A percentile compares a stretch with the other conserved stretches of the same genome.
Conservation (phyloP, 2,329 filamentous ascomycete species). For the Pseudogymnoascus sp. region DNA sequence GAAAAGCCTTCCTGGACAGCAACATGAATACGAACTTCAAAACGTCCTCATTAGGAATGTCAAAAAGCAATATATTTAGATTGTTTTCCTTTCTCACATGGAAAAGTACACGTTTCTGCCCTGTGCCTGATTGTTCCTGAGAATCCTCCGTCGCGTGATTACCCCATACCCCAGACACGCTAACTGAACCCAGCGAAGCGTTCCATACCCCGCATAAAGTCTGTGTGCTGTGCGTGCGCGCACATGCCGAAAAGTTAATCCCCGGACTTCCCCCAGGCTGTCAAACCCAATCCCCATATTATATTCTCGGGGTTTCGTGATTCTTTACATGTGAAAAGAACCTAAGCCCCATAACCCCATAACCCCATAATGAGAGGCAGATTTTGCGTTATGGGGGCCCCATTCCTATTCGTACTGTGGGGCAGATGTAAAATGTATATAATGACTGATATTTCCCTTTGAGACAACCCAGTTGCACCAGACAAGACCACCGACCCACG, state of each 20-base stretch:
- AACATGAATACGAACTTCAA: neutral
- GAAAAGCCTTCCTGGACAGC: neutral
- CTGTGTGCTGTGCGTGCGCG: neutral
- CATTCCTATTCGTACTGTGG: neutral
- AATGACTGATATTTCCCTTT: neutral
- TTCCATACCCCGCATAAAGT: neutral
- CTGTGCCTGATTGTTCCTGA: neutral
- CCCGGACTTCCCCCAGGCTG: neutral
- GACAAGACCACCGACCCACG: neutral
- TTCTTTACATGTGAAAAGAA: neutral
- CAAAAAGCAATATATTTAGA: neutral
- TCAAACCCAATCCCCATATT: slow-evolving; percentile 1
- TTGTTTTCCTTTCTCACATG: neutral
- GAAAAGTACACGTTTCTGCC: neutral
- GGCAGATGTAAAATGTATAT: neutral
- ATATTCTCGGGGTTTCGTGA: neutral
- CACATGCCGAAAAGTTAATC: slow-evolving; percentile 6
- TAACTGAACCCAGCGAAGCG: neutral
- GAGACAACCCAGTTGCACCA: neutral
- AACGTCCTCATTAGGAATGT: neutral
- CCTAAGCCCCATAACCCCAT: no score
- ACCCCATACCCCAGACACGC: neutral
- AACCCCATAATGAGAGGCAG: neutral
- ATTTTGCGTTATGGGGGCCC: neutral
- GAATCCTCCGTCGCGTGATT: neutral